A percentile compares a stretch with the other conserved stretches of the same genome.
phyloP scores from a whole-genome alignment of 2,329 filamentous ascomycete species.

The Setomelanomma holmii region DNA sequence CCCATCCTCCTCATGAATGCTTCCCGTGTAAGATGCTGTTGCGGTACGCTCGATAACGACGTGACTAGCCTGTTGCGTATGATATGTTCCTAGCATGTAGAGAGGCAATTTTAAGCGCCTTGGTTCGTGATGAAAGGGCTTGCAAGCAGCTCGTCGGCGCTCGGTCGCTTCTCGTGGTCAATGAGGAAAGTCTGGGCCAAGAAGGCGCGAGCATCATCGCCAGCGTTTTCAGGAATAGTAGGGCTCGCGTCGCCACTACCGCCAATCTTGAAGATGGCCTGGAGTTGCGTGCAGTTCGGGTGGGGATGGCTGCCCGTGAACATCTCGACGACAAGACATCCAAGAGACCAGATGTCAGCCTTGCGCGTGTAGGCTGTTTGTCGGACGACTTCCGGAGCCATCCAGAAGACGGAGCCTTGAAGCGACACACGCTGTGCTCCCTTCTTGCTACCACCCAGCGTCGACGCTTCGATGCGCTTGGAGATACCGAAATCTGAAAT shows the following conservation, averaged over 20 bases:
- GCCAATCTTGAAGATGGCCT: constrained; percentile 96
- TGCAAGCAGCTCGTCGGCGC: constrained; percentile 85
- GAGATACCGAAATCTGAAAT: constrained; percentile 99
- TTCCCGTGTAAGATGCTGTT: constrained; percentile 15
- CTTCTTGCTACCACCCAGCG: constrained; percentile 60
- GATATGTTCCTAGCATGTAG: constrained; percentile 3
- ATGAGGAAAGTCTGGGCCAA: constrained; percentile 91
- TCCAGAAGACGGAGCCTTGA: constrained; percentile 99
- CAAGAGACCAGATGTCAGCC: constrained; percentile 97
- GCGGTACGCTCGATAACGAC: not conserved
- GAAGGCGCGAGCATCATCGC: constrained; percentile 83
- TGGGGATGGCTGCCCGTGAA: constrained; percentile 97
- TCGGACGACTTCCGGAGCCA: constrained; percentile 98
- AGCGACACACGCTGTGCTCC: constrained; percentile 69
- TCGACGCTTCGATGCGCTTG: constrained; percentile 94
- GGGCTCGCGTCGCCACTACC: constrained; percentile 86
- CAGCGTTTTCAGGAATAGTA: constrained; percentile 85
- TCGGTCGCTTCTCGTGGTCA: constrained; percentile 90
- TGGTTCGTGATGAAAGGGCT: constrained; percentile 80
- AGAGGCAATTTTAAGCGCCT: constrained; percentile 46
- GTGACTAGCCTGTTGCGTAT: not conserved
- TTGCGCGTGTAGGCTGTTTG: constrained; percentile 98
- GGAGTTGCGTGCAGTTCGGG: constrained; percentile 94
- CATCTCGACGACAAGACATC: constrained; percentile 98
- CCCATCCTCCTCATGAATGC: not conserved